Evolutionary conservation across 495 filamentous ascomycete species (phyloP).

Genomic region (Choiromyces venosus): DNA sequence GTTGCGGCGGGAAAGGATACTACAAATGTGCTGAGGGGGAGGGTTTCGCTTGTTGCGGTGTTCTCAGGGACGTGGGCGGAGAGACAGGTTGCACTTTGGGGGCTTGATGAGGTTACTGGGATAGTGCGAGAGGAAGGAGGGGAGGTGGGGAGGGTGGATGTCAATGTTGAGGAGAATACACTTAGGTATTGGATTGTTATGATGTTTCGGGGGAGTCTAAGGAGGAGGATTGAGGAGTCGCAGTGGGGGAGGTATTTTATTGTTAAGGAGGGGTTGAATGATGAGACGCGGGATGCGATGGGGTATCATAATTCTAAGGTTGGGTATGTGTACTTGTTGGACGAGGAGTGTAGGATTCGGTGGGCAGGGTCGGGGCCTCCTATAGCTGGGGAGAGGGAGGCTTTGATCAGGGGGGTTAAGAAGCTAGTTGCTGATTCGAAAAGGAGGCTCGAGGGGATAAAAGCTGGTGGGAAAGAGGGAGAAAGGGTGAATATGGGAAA

Average conservation of each 20-base stretch:
- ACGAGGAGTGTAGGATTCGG: conserved; percentile 78
- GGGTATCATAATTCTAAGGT: conserved; percentile 82
- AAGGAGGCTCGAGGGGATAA: conserved; percentile 28
- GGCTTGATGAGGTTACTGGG: conserved; percentile 49
- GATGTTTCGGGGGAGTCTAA: conserved; percentile 60
- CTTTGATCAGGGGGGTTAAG: conserved; percentile 61
- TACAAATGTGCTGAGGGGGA: conserved; percentile 62
- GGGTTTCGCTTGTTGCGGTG: conserved; percentile 69
- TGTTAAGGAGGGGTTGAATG: conserved; percentile 67
- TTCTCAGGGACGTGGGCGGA: conserved; percentile 82
- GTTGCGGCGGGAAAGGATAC: conserved; percentile 56
- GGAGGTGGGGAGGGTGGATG: conserved; percentile 65
- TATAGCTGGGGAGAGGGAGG: conserved; percentile 61
- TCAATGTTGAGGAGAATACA: conserved; percentile 79
- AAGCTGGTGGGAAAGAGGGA: conserved; percentile 7
- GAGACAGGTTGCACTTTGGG: conserved; percentile 67
- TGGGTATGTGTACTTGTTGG: conserved; percentile 90
- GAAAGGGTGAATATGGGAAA: not conserved
- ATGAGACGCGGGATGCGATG: conserved; percentile 68
- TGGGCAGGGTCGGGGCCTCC: conserved; percentile 90
- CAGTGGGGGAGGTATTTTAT: conserved; percentile 76
- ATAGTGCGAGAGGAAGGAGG: conserved; percentile 30
- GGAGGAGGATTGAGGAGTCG: conserved; percentile 51
- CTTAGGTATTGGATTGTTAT: conserved; percentile 70
- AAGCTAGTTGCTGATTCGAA: conserved; percentile 59